Evolutionary conservation across 345 rosid species (phyloP).

Genomic region (Arabis alpina): DNA sequence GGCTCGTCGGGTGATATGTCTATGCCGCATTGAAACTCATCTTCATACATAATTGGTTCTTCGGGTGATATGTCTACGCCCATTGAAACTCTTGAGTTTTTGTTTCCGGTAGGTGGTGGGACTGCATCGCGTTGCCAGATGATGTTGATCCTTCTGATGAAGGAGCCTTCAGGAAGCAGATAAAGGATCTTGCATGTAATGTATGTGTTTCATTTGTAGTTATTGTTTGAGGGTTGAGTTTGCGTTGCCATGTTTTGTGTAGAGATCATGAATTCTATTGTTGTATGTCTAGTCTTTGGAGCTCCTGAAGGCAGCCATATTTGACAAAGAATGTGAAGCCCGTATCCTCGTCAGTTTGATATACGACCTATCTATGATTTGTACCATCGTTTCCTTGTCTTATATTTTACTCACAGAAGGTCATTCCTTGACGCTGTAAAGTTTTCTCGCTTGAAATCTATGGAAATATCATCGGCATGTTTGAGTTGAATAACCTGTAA

Average conservation of each 20-base stretch:
- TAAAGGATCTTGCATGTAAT: constrained; percentile 71
- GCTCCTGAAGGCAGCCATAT: constrained; percentile 76
- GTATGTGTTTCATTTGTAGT: constrained; percentile 47
- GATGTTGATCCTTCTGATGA: constrained; percentile 78
- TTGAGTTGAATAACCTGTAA: constrained; percentile 96
- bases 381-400: constrained; percentile 9
- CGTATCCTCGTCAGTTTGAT: constrained; percentile 63
- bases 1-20: background rate
- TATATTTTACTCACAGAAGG: background rate
- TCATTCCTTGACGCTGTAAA: constrained; percentile 62
- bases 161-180: constrained; percentile 70
- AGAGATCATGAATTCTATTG: constrained; percentile 3
- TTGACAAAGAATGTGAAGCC: constrained; percentile 80
- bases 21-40: background rate
- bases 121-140: constrained; percentile 76
- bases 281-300: constrained; percentile 67
- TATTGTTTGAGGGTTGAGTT: background rate
- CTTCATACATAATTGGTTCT: background rate
- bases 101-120: constrained; percentile 84
- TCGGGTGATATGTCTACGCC: too few relatives aligned
- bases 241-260: constrained; percentile 13
- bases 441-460: constrained; percentile 93
- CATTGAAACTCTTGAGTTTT: background rate
- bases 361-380: background rate
- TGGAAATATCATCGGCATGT: constrained; percentile 93